Conservation (phyloP, 2,329 filamentous ascomycete species). For the Penicillium glabrum region DNA sequence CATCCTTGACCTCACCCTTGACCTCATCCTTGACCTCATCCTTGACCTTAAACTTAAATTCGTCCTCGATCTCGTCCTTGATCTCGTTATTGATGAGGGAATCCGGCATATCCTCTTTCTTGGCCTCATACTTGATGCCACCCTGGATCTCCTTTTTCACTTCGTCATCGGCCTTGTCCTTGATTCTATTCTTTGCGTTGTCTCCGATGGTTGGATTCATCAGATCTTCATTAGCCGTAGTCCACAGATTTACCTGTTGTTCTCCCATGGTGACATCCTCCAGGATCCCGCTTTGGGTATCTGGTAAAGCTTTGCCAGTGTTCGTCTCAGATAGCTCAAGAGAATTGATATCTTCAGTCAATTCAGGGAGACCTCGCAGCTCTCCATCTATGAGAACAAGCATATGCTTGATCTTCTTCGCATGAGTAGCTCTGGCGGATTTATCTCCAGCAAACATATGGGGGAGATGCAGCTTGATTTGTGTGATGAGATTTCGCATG, state of each 20-base stretch:
- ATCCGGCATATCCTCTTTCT: too few species aligned
- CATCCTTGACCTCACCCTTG: background rate
- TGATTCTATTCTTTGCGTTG: background rate
- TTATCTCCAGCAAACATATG: too few species aligned
- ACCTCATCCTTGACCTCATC: background rate
- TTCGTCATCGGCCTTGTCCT: background rate
- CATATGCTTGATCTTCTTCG: background rate
- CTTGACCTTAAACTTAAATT: background rate
- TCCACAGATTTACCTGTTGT: too few species aligned
- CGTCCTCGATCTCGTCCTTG: background rate
- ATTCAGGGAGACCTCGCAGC: background rate
- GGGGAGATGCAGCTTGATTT: too few species aligned
- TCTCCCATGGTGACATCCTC: background rate
- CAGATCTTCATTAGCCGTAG: background rate
- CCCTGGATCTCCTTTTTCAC: too few species aligned
- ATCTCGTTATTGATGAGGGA: background rate
- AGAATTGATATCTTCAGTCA: background rate
- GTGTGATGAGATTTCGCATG: too few species aligned
- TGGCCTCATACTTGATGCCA: background rate
- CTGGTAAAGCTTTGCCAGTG: background rate
- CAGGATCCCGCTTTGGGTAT: background rate
- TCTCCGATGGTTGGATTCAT: background rate
- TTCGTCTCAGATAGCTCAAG: background rate
- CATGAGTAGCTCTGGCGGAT: background rate
- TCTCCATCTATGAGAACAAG: background rate